phyloP scores from a whole-genome alignment of 345 rosid genomes.

The Syzygium aromaticum region DNA sequence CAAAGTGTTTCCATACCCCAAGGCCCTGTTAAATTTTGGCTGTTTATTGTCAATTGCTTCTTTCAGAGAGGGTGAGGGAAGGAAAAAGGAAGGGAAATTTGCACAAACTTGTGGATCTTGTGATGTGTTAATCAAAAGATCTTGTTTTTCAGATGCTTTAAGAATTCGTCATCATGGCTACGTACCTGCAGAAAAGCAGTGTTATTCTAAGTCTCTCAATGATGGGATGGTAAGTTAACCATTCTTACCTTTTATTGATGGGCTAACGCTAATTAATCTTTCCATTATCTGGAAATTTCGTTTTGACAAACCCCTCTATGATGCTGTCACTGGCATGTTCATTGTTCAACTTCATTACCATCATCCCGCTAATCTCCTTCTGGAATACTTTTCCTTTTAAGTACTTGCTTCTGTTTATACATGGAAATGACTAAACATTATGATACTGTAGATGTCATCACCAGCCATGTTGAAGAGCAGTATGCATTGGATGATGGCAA shows the following conservation, averaged over 20 bases:
- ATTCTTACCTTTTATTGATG: not conserved
- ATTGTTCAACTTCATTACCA: not conserved
- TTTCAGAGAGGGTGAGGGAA: not conserved
- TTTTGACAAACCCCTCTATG: not conserved
- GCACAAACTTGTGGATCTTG: not conserved
- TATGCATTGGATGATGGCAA: slow-evolving; percentile 16
- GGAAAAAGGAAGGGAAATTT: not conserved
- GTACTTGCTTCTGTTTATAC: not conserved
- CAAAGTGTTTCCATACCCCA: not conserved
- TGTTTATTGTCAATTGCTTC: not conserved
- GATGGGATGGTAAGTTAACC: not conserved
- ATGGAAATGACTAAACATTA: not conserved
- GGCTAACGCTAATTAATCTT: not conserved
- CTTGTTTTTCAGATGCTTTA: slow-evolving; percentile 35
- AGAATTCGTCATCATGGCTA: slow-evolving; percentile 13
- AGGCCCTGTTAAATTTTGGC: not conserved
- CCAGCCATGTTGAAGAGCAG: slow-evolving; percentile 19
- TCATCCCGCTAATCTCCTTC: not conserved
- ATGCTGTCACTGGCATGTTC: not conserved
- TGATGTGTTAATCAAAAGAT: not conserved
- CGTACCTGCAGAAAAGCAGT: slow-evolving; percentile 18
- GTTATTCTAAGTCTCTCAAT: slow-evolving; percentile 10
- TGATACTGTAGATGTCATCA: slow-evolving; percentile 28
- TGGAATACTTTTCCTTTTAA: not conserved
- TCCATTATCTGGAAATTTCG: not conserved